A percentile compares a stretch with the other conserved stretches of the same genome.
These are phyloP conservation scores for Aquilaria agallochum DNA, from an alignment of 441 rosid species.

Conservation along the genomic window DNA sequence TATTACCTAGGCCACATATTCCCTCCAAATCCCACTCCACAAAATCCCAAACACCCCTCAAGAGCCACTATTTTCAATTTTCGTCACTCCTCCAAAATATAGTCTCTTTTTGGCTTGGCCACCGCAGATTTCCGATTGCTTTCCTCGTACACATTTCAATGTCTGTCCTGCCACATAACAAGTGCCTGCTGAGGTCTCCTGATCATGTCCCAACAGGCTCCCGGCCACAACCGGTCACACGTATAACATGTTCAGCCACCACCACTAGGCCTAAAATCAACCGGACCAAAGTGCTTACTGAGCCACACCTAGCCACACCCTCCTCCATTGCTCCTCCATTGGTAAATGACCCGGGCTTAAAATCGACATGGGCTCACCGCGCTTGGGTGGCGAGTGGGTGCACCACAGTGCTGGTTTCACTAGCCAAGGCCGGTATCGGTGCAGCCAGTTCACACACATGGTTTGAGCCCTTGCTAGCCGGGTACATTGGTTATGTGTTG, in stretches of 20 bases:
- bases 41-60: neutral
- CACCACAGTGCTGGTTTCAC: slow-evolving; percentile 49
- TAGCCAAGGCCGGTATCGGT: slow-evolving; percentile 47
- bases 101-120: neutral
- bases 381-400: slow-evolving; percentile 73
- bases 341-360: slow-evolving; percentile 45
- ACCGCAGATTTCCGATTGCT: neutral
- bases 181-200: slow-evolving; percentile 28
- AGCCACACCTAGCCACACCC: slow-evolving; percentile 11
- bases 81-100: neutral
- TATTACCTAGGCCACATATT: slow-evolving; percentile 1
- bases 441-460: slow-evolving; percentile 42
- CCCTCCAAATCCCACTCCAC: slow-evolving; percentile 9
- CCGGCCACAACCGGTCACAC: neutral
- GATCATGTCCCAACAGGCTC: slow-evolving; percentile 22
- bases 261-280: slow-evolving; percentile 29
- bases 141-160: slow-evolving; percentile 24
- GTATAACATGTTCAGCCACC: slow-evolving; percentile 23
- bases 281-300: slow-evolving; percentile 16
- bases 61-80: slow-evolving; percentile 19
- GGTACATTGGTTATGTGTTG: slow-evolving; percentile 58
- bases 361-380: slow-evolving; percentile 78
- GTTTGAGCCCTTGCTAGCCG: slow-evolving; percentile 65
- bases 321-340: slow-evolving; percentile 19
- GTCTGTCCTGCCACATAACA: slow-evolving; percentile 46